Base-by-base conservation (phyloP, 768 basidiomycete genomes). In the Plicaturopsis crispa region DNA sequence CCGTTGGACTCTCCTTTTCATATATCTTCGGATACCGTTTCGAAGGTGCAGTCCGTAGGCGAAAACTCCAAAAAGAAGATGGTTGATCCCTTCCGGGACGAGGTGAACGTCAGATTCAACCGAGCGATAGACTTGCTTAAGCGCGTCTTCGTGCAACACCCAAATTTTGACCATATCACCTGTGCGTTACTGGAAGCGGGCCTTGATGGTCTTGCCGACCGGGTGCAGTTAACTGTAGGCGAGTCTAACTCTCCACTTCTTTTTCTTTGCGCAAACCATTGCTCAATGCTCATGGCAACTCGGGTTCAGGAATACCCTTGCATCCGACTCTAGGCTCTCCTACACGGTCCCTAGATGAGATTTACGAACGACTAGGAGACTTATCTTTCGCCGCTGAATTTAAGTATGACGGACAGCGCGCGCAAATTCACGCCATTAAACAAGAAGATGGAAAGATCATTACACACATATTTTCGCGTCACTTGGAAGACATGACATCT, bases 401-500 rank as follows among this genome's bases (percentile, higher is more conserved):
- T 54, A 96, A 94, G 59, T 86, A 92, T 50, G 92, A 96, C 49
- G 92, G 84, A 14, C 84, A 88, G 51, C 72, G 84, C 35, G 87
- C 82, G 14, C 87, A 88, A 57, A 79, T 86, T n/a, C 84, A 87
- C 53, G 81, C 69, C 10, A 51, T 38, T 31, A 55, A 45, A 44
- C 52, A 51, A 11, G 49, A 55, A 3, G 50, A 56, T 22, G 63
- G 53, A 22, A 48, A 52, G 8, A 38, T 52, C 21, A 50, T 47
- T 7, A 70, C 88, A 30, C 73, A 76, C 37, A 67, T 93, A 35
- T 94, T 94, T 63, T 88, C 85, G 42, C 78, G 90, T 39, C 88
- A 91, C 65, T 65, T 94, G 22, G 89, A 93, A 61, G 80, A 91
- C 50, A 92, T 92, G 91, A 91, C 88, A 1, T 75, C 78, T 43